phyloP scores from a whole-genome alignment of 805 yeast genomes.

The Metschnikowia arizonensis region DNA sequence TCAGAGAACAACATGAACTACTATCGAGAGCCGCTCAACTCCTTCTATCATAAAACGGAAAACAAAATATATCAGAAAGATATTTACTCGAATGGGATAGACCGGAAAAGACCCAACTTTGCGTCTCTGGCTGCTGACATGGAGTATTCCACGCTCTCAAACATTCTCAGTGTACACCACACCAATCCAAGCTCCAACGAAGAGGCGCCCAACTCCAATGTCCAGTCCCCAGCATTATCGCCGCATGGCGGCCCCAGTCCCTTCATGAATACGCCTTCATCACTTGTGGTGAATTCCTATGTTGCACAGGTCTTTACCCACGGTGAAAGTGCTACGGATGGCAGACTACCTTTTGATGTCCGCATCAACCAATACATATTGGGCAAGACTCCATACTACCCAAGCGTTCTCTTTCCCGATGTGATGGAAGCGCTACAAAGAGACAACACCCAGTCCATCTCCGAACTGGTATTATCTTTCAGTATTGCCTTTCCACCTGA shows the following conservation, averaged over 20 bases:
- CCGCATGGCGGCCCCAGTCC: constrained; percentile 23
- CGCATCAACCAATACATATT: constrained; percentile 65
- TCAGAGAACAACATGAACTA: background rate
- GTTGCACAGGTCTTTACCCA: constrained; percentile 1
- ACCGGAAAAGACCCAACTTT: constrained; percentile 41
- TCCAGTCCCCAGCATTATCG: constrained; percentile 34
- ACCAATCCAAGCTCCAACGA: constrained; percentile 39
- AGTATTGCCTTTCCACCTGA: constrained; percentile 33
- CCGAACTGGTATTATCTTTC: constrained; percentile 44
- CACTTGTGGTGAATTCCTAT: constrained; percentile 5
- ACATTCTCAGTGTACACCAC: constrained; percentile 43
- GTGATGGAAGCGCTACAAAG: constrained; percentile 42
- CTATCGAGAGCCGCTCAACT: background rate
- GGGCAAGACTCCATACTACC: constrained; percentile 47
- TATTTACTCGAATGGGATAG: background rate
- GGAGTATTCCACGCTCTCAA: constrained; percentile 67
- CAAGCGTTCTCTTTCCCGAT: constrained; percentile 53
- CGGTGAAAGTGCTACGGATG: background rate
- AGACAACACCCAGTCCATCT: constrained; percentile 44
- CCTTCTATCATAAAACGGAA: background rate
- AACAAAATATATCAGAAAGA: background rate
- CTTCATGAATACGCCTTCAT: constrained; percentile 6
- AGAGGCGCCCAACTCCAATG: constrained; percentile 36
- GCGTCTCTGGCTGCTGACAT: constrained; percentile 68
- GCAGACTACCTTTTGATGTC: constrained; percentile 47